Evolutionary conservation across 192 early-diverging fungal genomes (phyloP).

Genomic region (Coemansia javaensis): DNA sequence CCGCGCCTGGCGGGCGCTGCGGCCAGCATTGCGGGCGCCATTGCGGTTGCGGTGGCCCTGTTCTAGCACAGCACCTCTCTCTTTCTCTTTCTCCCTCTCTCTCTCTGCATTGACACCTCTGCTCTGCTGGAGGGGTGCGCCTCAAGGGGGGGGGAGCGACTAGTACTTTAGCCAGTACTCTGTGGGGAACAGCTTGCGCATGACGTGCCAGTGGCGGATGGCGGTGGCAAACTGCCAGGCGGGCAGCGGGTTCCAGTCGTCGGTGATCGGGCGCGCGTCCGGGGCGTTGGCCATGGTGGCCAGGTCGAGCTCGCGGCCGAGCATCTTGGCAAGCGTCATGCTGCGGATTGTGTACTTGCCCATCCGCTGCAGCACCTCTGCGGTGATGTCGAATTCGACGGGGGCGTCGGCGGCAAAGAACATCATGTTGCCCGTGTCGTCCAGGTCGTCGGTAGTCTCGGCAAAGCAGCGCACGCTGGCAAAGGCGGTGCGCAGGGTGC

Average conservation of each 20-base stretch:
- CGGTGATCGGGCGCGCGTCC: slow-evolving; percentile 55
- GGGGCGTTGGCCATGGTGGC: slow-evolving; percentile 24
- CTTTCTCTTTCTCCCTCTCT: slow-evolving; percentile 1
- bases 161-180: slow-evolving; percentile 75
- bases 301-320: slow-evolving; percentile 50
- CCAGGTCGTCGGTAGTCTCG: slow-evolving; percentile 49
- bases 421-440: slow-evolving; percentile 61
- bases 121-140: neutral
- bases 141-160: neutral
- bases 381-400: slow-evolving; percentile 44
- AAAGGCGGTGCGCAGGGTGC: slow-evolving; percentile 65
- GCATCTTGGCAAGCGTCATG: slow-evolving; percentile 44
- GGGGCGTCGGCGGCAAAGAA: slow-evolving; percentile 58
- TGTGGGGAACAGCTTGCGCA: slow-evolving; percentile 61
- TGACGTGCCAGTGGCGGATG: slow-evolving; percentile 67
- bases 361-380: slow-evolving; percentile 22
- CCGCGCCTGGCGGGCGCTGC: neutral
- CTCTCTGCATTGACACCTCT: neutral
- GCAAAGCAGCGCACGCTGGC: slow-evolving; percentile 62
- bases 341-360: slow-evolving; percentile 22
- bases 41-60: slow-evolving; percentile 5
- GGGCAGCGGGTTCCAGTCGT: slow-evolving; percentile 59
- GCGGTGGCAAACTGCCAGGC: slow-evolving; percentile 57
- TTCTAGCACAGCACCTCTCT: slow-evolving; percentile 15
- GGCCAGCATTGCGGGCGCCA: slow-evolving; percentile 1